Percentiles rank a stretch among this genome's conserved stretches.
Conservation (phyloP, 2,329 filamentous ascomycete genomes). For the Hypoxylon sp. region DNA sequence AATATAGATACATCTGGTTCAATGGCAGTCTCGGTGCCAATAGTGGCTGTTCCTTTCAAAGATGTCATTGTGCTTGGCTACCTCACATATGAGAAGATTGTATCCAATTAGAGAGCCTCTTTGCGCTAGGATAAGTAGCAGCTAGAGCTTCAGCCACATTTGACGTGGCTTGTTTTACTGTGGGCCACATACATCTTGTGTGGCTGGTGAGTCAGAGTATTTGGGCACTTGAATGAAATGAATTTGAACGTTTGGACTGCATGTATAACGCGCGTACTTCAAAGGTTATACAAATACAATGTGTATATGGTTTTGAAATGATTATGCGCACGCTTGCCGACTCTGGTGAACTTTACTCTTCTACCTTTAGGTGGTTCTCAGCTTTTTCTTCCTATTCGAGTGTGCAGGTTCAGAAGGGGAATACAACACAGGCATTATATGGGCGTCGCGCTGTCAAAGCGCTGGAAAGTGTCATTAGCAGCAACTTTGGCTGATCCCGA, state of each 20-base stretch:
- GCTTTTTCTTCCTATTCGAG: neutral
- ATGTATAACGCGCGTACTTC: neutral
- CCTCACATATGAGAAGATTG: constrained; percentile 7
- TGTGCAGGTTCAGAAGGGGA: neutral
- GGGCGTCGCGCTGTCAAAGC: neutral
- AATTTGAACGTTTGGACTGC: constrained; percentile 2
- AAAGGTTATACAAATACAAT: neutral
- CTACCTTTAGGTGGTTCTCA: neutral
- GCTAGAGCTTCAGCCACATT: constrained; percentile 15
- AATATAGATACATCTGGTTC: constrained; percentile 19
- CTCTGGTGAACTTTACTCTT: neutral
- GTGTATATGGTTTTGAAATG: neutral
- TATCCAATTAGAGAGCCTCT: constrained; percentile 19
- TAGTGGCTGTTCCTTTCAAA: constrained; percentile 6
- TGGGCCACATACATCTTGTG: neutral
- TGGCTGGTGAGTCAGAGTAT: constrained; percentile 14
- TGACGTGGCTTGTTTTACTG: neutral
- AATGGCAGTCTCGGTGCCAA: constrained; percentile 16
- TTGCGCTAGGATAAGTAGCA: neutral
- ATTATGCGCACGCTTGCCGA: neutral
- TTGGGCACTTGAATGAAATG: constrained; percentile 3
- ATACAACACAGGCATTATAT: neutral
- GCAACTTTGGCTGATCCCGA: neutral
- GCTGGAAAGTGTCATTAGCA: neutral
- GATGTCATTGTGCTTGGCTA: constrained; percentile 25